Percentiles rank a stretch among this genome's conserved stretches.
Evolutionary conservation across 495 filamentous ascomycete species (phyloP).

Genomic region (Penicillium cosmopolitanum): DNA sequence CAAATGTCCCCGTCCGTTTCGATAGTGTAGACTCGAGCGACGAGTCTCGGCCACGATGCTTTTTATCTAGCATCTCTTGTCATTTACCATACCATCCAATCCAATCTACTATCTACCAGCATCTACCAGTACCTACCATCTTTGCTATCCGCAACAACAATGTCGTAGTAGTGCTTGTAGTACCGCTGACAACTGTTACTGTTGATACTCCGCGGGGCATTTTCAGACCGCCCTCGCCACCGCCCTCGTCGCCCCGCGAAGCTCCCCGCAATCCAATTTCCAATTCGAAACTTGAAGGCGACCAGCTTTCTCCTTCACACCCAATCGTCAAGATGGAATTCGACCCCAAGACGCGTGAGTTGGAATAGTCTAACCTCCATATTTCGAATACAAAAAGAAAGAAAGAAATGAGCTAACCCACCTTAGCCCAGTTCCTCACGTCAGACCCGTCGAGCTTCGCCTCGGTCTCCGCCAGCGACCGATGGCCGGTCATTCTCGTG

Average conservation of each 20-base stretch:
- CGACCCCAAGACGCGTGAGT: slow-evolving; percentile 57
- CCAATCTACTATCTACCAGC: too few relatives aligned
- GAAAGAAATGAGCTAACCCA: slow-evolving; percentile 20
- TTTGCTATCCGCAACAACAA: too few relatives aligned
- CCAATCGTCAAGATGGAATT: slow-evolving; percentile 51
- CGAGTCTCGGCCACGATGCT: too few relatives aligned
- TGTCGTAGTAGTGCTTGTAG: too few relatives aligned
- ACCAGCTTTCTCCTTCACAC: not conserved
- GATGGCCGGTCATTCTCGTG: slow-evolving; percentile 95
- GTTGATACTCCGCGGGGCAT: not conserved
- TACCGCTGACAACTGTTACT: too few relatives aligned
- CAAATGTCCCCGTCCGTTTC: too few relatives aligned
- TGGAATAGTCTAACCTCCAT: not conserved
- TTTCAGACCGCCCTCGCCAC: not conserved
- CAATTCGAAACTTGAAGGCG: not conserved
- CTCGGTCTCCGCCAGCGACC: slow-evolving; percentile 74
- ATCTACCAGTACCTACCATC: too few relatives aligned
- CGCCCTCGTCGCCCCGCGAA: not conserved
- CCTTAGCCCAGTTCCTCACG: slow-evolving; percentile 73
- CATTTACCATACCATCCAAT: not conserved
- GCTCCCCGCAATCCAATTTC: not conserved
- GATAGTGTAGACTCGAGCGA: too few relatives aligned
- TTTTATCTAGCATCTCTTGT: too few relatives aligned
- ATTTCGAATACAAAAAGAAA: not conserved
- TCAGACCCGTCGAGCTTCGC: slow-evolving; percentile 86